These are phyloP conservation scores for Mrakia frigida DNA, from an alignment of 768 basidiomycete species.

Conservation along the genomic window DNA sequence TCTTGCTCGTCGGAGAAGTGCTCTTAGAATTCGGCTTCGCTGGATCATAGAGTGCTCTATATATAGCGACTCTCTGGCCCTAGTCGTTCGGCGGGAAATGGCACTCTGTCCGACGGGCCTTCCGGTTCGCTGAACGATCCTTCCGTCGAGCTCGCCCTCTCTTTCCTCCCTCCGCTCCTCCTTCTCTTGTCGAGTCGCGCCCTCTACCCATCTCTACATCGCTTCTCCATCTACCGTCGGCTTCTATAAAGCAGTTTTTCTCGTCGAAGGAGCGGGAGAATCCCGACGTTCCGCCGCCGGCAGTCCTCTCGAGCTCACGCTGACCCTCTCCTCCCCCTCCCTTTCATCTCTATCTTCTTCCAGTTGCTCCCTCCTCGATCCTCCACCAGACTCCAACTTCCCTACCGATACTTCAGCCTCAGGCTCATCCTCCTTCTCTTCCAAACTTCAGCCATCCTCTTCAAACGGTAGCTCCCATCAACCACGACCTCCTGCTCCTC, in stretches of 20 bases:
- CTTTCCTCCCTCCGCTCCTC: too few relatives aligned
- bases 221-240: too few relatives aligned
- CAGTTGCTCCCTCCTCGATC: constrained; percentile 11
- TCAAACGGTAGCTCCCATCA: not conserved
- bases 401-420: not conserved
- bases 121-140: too few relatives aligned
- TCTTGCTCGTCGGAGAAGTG: not conserved
- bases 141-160: too few relatives aligned
- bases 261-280: too few relatives aligned
- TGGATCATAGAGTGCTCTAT: too few relatives aligned
- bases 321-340: not conserved
- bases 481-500: not conserved
- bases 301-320: not conserved
- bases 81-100: too few relatives aligned
- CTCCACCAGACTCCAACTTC: not conserved
- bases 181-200: not conserved
- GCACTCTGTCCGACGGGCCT: not conserved
- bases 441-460: not conserved
- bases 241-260: too few relatives aligned
- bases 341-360: not conserved
- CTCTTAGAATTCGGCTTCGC: too few relatives aligned
- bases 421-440: not conserved
- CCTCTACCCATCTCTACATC: not conserved
- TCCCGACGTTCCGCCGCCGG: not conserved
- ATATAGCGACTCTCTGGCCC: too few relatives aligned